Evolutionary conservation across 2,329 filamentous ascomycete genomes (phyloP).

Genomic region (Tolypocladium paradoxum): DNA sequence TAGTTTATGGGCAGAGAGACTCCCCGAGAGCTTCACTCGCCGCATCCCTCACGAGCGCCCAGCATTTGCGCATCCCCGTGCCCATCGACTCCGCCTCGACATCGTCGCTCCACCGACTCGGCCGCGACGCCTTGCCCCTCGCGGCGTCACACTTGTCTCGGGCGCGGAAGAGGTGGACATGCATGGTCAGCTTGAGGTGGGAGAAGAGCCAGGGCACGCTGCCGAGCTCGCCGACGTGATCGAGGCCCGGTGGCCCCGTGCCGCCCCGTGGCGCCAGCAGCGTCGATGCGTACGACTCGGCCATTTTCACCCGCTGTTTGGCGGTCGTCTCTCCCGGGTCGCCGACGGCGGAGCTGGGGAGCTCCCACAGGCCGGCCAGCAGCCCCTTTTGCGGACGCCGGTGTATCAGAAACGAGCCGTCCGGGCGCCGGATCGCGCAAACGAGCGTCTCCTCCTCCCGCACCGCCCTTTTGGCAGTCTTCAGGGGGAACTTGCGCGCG

Average conservation of each 20-base stretch:
- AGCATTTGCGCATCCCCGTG: slow-evolving; percentile 48
- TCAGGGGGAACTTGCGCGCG: slow-evolving; percentile 40
- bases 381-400: slow-evolving; percentile 42
- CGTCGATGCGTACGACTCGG: slow-evolving; percentile 20
- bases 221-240: slow-evolving; percentile 32
- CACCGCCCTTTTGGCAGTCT: slow-evolving; percentile 38
- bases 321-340: slow-evolving; percentile 8
- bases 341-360: slow-evolving; percentile 34
- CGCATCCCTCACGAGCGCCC: slow-evolving; percentile 29
- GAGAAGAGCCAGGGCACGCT: slow-evolving; percentile 47
- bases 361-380: slow-evolving; percentile 45
- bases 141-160: slow-evolving; percentile 5
- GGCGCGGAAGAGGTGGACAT: slow-evolving; percentile 40
- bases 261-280: slow-evolving; percentile 10
- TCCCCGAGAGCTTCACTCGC: no score
- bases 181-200: slow-evolving; percentile 45
- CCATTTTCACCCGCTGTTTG: slow-evolving; percentile 24
- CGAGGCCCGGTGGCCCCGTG: slow-evolving; percentile 6
- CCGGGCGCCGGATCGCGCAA: slow-evolving; percentile 35
- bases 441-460: slow-evolving; percentile 42
- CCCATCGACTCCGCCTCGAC: slow-evolving; percentile 44
- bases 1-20: no score
- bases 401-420: slow-evolving; percentile 36
- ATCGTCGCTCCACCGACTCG: slow-evolving; percentile 27
- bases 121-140: slow-evolving; percentile 6